phyloP scores from a whole-genome alignment of 179 eudicot genomes.

The Patellifolia procumbens region DNA sequence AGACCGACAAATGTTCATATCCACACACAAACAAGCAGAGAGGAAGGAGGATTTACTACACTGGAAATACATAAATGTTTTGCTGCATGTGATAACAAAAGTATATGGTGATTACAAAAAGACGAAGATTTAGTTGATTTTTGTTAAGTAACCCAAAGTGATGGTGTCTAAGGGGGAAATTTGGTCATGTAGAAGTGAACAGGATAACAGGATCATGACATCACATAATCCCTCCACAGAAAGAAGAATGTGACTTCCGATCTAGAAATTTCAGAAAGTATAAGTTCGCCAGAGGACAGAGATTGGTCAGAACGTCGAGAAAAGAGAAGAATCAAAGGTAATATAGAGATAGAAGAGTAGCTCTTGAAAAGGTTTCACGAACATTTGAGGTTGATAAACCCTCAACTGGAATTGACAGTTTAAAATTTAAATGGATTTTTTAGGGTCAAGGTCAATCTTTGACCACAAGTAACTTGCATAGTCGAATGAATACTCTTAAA shows the following conservation, averaged over 20 bases:
- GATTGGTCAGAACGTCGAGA: not conserved
- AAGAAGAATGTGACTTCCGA: not conserved
- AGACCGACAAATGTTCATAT: not conserved
- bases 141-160: not conserved
- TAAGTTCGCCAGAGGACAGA: not conserved
- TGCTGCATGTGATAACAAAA: not conserved
- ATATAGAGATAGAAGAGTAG: not conserved
- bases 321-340: not conserved
- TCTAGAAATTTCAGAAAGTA: not conserved
- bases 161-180: not conserved
- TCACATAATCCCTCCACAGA: not conserved
- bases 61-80: not conserved
- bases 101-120: not conserved
- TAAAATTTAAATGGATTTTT: not conserved
- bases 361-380: not conserved
- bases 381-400: not conserved
- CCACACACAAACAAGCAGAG: not conserved
- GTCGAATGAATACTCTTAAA: not conserved
- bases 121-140: not conserved
- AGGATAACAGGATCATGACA: constrained; percentile 2
- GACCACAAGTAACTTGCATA: not conserved
- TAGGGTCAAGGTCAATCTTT: not conserved
- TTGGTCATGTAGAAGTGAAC: not conserved
- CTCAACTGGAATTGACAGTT: not conserved
- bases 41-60: too few species aligned